Evolutionary conservation across 768 basidiomycete species (phyloP), one percentile per base, ranked within the genome.

Genomic region (Tylopilus balloui): DNA sequence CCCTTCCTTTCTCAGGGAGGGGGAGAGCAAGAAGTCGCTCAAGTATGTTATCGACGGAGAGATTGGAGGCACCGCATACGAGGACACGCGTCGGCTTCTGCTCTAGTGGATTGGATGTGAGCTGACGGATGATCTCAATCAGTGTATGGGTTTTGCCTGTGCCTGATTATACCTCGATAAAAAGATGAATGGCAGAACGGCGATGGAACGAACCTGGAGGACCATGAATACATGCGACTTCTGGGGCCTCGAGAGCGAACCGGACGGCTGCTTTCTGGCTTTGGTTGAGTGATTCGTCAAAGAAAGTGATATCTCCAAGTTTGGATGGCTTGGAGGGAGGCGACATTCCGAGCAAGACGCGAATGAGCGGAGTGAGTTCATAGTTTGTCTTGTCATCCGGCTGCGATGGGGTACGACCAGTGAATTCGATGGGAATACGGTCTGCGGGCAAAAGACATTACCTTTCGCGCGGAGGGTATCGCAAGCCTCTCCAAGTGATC

Each of bases 131-230:
- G 43, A 96, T 79, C 66, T 99, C 95, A 28, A 97, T 86, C 15
- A 99, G 75, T 0, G 95, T 96, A 56, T 92, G 89, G 0, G 95
- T 99, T 73, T 98, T 98, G 7, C 95, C 95, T 3, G 93, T 95
- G 50, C 89, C 84, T 83, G 45, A 35, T 44, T 10, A 41, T 11
- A 19, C 9, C 21, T 54, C 31, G 7, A 29, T 28, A 11, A 37
- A 34, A 24, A 17, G 5, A 8, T n/a, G 9, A 13, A 12, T 10
- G 3, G 3, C 10, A 28, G 21, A 32, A 17, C 4, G 17, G 13
- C 1, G 8, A 42, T 13, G 17, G 9, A 27, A 25, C 28, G 6
- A 61, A 80, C 95, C 95, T 52, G 96, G 96, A n/a, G 96, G 96
- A 0, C 96, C 96, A 61, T 98, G 94, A 21, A 99, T 92, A 57